Evolutionary conservation across 306 rosid species (phyloP).

Genomic region (Herpetospermum pedunculosum): DNA sequence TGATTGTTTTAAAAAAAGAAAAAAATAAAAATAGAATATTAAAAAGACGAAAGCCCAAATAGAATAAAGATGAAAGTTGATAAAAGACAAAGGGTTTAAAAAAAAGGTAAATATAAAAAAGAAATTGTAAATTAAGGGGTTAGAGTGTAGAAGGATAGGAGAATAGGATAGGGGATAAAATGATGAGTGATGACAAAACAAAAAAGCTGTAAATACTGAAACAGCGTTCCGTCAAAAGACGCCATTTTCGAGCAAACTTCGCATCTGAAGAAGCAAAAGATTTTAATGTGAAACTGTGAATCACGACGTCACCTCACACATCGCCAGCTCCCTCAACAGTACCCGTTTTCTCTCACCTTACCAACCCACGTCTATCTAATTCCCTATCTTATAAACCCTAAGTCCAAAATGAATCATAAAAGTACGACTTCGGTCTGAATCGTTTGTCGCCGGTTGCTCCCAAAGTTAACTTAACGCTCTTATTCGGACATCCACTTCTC

Average conservation of each 20-base stretch:
- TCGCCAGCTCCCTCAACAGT: neutral
- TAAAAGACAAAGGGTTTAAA: neutral
- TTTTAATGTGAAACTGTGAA: neutral
- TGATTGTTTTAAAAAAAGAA: no score
- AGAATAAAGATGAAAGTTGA: neutral
- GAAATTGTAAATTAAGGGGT: neutral
- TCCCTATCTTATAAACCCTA: no score
- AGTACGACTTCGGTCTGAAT: no score
- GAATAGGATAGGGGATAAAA: neutral
- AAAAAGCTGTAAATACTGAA: neutral
- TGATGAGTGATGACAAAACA: neutral
- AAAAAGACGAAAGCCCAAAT: neutral
- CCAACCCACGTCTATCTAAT: no score
- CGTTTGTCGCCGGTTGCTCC: no score
- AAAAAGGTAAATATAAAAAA: neutral
- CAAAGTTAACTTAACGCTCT: no score
- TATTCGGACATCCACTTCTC: no score
- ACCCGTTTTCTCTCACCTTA: neutral
- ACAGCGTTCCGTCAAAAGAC: conserved; percentile 23
- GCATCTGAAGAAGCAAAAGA: neutral
- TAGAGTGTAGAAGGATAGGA: neutral
- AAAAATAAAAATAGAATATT: neutral
- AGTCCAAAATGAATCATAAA: no score
- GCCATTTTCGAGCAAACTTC: conserved; percentile 11
- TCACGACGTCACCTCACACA: conserved; percentile 8